phyloP scores from a whole-genome alignment of 192 early-diverging fungal genomes.

The Neocallimastix lanati region DNA sequence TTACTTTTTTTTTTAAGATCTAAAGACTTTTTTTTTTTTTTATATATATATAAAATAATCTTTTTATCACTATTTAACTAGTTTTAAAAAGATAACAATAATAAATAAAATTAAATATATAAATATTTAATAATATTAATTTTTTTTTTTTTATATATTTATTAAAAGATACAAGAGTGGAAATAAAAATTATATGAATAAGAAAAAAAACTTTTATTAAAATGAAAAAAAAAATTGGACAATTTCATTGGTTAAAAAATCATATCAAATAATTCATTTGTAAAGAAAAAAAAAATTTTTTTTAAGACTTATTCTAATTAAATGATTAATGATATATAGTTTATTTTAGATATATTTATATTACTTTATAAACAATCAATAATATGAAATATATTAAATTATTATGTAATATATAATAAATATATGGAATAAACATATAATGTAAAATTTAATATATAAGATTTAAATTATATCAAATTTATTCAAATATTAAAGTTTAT shows the following conservation, averaged over 20 bases:
- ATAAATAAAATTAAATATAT: background rate
- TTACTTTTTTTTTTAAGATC: background rate
- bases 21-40: background rate
- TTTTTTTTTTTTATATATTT: background rate
- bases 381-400: no score
- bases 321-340: no score
- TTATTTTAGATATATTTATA: no score
- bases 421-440: no score
- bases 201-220: background rate
- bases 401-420: no score
- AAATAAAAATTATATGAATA: background rate
- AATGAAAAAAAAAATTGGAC: background rate
- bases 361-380: constrained; percentile 72
- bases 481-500: no score
- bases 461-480: no score
- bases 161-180: background rate
- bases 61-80: background rate
- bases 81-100: background rate
- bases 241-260: background rate
- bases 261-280: no score
- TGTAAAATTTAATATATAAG: no score
- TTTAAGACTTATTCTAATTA: no score
- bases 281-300: no score
- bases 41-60: background rate
- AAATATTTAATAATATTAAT: background rate